Evolutionary conservation across 805 yeast species (phyloP).

Genomic region (Starmera amethionina): DNA sequence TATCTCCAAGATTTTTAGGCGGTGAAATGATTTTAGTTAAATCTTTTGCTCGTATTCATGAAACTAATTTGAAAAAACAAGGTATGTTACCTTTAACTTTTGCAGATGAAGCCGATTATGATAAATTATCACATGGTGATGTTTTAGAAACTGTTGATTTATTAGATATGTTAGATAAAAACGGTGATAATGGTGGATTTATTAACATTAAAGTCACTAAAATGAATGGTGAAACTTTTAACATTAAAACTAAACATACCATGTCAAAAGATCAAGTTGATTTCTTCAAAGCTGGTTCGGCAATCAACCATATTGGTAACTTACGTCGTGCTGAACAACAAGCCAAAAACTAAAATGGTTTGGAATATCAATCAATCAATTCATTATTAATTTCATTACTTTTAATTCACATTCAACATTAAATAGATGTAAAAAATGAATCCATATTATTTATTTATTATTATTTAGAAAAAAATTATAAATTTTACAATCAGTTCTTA

Average conservation of each 20-base stretch:
- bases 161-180: slow-evolving; percentile 64
- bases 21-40: slow-evolving; percentile 83
- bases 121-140: slow-evolving; percentile 69
- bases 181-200: slow-evolving; percentile 83
- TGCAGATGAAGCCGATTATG: slow-evolving; percentile 85
- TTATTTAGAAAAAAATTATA: too few relatives aligned
- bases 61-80: slow-evolving; percentile 95
- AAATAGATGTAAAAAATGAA: too few relatives aligned
- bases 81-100: slow-evolving; percentile 94
- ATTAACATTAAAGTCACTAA: slow-evolving; percentile 66
- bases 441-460: too few relatives aligned
- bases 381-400: too few relatives aligned
- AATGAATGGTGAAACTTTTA: slow-evolving; percentile 58
- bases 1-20: slow-evolving; percentile 90
- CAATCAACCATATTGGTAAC: slow-evolving; percentile 83
- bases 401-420: too few relatives aligned
- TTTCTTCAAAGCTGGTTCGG: slow-evolving; percentile 95
- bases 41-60: slow-evolving; percentile 97
- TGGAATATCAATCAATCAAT: too few relatives aligned
- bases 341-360: slow-evolving; percentile 1
- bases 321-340: slow-evolving; percentile 25
- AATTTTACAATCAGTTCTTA: too few relatives aligned
- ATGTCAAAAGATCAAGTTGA: slow-evolving; percentile 95
- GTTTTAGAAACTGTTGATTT: slow-evolving; percentile 65
- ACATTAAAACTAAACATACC: slow-evolving; percentile 78